These are phyloP conservation scores for Haematococcus sp. DNA, from an alignment of 139 green algal genomes.

Conservation along the genomic window DNA sequence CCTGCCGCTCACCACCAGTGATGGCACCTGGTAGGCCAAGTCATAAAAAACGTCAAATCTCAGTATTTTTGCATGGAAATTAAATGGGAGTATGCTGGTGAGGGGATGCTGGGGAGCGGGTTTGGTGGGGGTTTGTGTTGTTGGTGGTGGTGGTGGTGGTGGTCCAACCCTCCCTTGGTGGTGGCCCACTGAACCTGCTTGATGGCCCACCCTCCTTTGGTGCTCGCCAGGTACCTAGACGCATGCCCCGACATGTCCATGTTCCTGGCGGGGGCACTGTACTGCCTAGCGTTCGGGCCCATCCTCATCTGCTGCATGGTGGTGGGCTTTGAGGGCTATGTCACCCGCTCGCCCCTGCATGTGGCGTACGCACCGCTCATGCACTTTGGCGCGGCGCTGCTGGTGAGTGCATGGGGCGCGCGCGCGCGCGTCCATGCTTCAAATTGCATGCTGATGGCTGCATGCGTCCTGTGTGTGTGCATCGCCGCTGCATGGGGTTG, in stretches of 20 bases:
- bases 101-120: too few relatives aligned
- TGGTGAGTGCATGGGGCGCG: conserved; percentile 37
- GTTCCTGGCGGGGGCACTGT: conserved; percentile 45
- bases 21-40: conserved; percentile 42
- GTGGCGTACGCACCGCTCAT: conserved; percentile 19
- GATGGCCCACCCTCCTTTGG: too few relatives aligned
- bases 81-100: too few relatives aligned
- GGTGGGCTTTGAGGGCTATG: conserved; percentile 39
- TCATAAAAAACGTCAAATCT: not conserved
- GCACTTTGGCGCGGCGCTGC: conserved; percentile 28
- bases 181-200: too few relatives aligned
- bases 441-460: not conserved
- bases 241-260: conserved; percentile 41
- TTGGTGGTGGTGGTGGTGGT: too few relatives aligned
- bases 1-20: conserved; percentile 40
- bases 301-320: conserved; percentile 41
- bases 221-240: conserved; percentile 14
- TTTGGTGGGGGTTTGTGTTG: too few relatives aligned
- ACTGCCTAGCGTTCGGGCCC: conserved; percentile 39
- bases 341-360: not conserved
- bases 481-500: too few relatives aligned
- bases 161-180: too few relatives aligned
- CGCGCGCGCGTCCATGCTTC: not conserved
- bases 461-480: too few relatives aligned
- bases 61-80: not conserved